Percentiles rank a stretch among this genome's conserved stretches.
Conservation (phyloP, 257 asterid genomes). For the Fraxinus excelsior region DNA sequence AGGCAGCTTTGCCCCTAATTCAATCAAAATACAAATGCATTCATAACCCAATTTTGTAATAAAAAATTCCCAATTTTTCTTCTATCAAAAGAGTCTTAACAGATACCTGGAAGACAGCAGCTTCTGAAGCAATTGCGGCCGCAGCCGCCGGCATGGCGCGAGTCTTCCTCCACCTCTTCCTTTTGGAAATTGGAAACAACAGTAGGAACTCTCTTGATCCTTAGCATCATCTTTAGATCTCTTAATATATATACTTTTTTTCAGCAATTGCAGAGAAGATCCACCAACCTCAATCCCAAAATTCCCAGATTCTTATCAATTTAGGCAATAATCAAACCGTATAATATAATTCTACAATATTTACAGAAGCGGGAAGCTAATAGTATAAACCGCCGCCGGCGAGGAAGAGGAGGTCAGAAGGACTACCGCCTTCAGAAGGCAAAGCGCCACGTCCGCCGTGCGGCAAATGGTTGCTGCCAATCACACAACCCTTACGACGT, state of each 20-base stretch:
- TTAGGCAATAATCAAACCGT: neutral
- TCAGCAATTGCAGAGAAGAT: neutral
- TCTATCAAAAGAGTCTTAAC: neutral
- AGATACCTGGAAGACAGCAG: constrained; percentile 78
- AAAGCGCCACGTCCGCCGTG: constrained; percentile 99
- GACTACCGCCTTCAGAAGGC: constrained; percentile 97
- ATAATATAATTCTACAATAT: neutral
- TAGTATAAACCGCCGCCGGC: constrained; percentile 83
- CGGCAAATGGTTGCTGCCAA: constrained; percentile 81
- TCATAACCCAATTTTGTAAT: neutral
- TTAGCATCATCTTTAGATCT: constrained; percentile 50
- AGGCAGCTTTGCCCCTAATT: constrained; percentile 79
- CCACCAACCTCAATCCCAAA: neutral
- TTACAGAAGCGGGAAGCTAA: constrained; percentile 10
- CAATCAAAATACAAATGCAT: constrained; percentile 19
- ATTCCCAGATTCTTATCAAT: neutral
- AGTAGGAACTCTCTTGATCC: constrained; percentile 83
- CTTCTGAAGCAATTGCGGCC: constrained; percentile 79
- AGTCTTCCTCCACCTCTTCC: constrained; percentile 64
- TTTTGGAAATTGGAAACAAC: constrained; percentile 79
- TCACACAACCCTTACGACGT: constrained; percentile 79
- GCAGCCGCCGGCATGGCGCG: constrained; percentile 50
- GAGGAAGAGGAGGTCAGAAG: constrained; percentile 97
- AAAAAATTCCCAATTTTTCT: neutral
- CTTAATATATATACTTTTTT: neutral